These are phyloP conservation scores for Coemansia furcata DNA, from an alignment of 192 early-diverging fungal species.

Conservation along the genomic window DNA sequence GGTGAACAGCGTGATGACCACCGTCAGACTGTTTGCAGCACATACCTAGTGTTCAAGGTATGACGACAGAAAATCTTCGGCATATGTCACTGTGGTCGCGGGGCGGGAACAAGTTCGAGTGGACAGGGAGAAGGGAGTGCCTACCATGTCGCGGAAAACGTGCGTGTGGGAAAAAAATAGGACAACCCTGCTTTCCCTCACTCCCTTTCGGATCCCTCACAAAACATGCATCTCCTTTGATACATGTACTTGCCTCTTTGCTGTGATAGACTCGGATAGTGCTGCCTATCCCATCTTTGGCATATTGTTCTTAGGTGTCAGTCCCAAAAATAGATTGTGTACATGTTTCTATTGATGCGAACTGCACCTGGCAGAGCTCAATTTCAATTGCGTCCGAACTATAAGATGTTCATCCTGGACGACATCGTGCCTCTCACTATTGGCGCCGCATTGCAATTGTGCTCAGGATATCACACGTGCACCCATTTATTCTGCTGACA, in stretches of 20 bases:
- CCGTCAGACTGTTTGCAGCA: not conserved
- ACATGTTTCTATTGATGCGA: not conserved
- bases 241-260: not conserved
- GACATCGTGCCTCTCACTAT: not conserved
- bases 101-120: not conserved
- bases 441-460: not conserved
- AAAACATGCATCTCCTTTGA: not conserved
- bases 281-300: not conserved
- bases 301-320: not conserved
- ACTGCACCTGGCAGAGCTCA: not conserved
- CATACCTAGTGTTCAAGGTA: conserved; percentile 6
- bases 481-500: not conserved
- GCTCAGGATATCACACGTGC: not conserved
- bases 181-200: not conserved
- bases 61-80: not conserved
- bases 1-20: not conserved
- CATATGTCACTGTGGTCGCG: not conserved
- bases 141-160: not conserved
- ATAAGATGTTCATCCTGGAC: not conserved
- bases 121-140: not conserved
- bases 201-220: not conserved
- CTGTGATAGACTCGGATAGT: not conserved
- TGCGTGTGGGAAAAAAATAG: conserved; percentile 1
- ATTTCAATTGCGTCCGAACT: not conserved
- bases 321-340: conserved; percentile 3